phyloP scores from a whole-genome alignment of 208 protist genomes.

The Acanthamoeba lugdunensis region DNA sequence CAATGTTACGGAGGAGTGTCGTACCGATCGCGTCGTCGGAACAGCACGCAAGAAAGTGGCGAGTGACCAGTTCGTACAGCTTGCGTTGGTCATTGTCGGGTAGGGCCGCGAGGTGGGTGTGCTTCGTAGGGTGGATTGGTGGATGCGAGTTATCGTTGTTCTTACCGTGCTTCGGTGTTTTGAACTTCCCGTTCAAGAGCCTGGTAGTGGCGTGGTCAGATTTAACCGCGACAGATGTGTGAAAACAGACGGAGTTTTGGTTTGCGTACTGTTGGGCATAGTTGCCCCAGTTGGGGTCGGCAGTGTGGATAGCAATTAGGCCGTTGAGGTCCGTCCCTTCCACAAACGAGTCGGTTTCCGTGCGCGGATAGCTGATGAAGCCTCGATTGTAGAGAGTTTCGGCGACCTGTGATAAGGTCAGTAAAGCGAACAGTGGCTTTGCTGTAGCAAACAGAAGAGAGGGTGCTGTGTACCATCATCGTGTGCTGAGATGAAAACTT shows the following conservation, averaged over 20 bases:
- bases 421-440: background rate
- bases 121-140: constrained; percentile 96
- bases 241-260: no score
- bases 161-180: constrained; percentile 92
- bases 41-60: constrained; percentile 97
- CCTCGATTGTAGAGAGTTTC: constrained; percentile 95
- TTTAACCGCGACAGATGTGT: background rate
- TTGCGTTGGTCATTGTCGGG: constrained; percentile 43
- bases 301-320: constrained; percentile 88
- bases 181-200: constrained; percentile 85
- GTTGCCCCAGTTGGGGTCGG: constrained; percentile 81
- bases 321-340: constrained; percentile 88
- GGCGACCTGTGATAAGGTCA: constrained; percentile 79
- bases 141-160: constrained; percentile 97
- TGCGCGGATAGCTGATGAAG: constrained; percentile 98
- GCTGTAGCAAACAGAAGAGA: background rate
- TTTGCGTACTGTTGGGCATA: constrained; percentile 80
- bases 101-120: background rate
- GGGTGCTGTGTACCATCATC: constrained; percentile 90
- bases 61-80: constrained; percentile 95
- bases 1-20: no score
- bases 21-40: constrained; percentile 87
- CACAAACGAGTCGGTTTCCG: constrained; percentile 95
- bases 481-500: constrained; percentile 92
- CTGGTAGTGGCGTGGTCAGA: background rate